Evolutionary conservation across 257 asterid species (phyloP).

Genomic region (Gardenia jasminoides): DNA sequence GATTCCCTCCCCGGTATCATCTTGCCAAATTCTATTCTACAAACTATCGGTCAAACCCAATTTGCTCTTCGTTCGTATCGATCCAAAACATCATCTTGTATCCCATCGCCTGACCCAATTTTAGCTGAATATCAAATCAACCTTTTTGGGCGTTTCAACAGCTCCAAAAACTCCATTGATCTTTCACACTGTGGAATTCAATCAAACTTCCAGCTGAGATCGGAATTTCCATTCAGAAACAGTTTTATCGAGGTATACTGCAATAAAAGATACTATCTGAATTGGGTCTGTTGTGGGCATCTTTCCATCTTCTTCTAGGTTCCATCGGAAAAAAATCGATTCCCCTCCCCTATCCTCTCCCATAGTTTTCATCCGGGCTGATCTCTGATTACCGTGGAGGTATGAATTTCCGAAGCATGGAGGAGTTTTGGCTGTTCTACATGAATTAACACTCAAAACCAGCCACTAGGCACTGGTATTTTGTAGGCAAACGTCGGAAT

Average conservation of each 20-base stretch:
- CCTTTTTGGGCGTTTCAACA: not conserved
- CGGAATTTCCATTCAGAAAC: not conserved
- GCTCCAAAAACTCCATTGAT: not conserved
- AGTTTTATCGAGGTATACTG: not conserved
- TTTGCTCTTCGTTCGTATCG: not conserved
- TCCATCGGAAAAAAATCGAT: constrained; percentile 11
- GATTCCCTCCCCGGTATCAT: not conserved
- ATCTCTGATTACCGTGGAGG: constrained; percentile 21
- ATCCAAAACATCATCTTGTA: not conserved
- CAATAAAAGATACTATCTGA: not conserved
- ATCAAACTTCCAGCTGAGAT: not conserved
- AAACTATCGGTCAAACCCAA: constrained; percentile 12
- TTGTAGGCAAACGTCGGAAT: too few species aligned
- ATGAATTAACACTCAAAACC: constrained; percentile 84
- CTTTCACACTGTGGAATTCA: not conserved
- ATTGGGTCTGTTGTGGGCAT: not conserved
- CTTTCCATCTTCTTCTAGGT: too few species aligned
- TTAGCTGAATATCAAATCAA: not conserved
- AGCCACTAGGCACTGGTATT: constrained; percentile 94
- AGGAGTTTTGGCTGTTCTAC: constrained; percentile 91
- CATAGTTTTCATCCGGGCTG: constrained; percentile 32
- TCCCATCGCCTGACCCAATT: not conserved
- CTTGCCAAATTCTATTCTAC: not conserved
- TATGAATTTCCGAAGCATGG: constrained; percentile 88
- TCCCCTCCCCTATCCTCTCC: constrained; percentile 11